A percentile compares a stretch with the other conserved stretches of the same genome.
Evolutionary conservation across 1,139 yeast genomes (phyloP).

Genomic region (Nematodospora anomalae): DNA sequence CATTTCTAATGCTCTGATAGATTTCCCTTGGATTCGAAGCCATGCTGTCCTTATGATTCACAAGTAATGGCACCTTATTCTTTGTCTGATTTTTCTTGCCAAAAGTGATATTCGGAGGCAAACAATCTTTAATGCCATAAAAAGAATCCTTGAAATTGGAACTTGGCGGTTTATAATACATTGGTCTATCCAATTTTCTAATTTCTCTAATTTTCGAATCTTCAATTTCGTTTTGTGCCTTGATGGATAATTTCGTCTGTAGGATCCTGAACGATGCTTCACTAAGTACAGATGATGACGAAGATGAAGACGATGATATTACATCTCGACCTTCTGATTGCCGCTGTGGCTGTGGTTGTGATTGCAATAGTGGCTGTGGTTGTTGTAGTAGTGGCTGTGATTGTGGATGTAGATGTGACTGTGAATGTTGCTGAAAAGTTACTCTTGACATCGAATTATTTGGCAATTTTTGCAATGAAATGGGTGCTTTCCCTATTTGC

Average conservation of each 20-base stretch:
- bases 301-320: too few species aligned
- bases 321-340: conserved; percentile 6
- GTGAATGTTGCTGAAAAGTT: conserved; percentile 10
- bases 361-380: too few species aligned
- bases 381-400: not conserved
- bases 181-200: conserved; percentile 22
- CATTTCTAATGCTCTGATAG: conserved; percentile 12
- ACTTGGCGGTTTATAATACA: conserved; percentile 39
- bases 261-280: conserved; percentile 14
- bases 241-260: conserved; percentile 14
- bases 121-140: conserved; percentile 30
- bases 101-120: conserved; percentile 28
- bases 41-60: conserved; percentile 6
- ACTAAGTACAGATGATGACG: conserved; percentile 8
- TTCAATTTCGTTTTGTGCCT: conserved; percentile 5
- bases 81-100: conserved; percentile 1
- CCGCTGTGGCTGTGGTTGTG: conserved; percentile 2
- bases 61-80: conserved; percentile 20
- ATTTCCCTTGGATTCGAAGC: conserved; percentile 3
- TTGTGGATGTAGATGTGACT: too few species aligned
- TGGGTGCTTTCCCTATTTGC: not conserved
- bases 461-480: conserved; percentile 13
- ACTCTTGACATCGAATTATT: conserved; percentile 11
- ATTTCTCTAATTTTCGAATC: conserved; percentile 3
- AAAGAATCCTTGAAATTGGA: conserved; percentile 27